Evolutionary conservation across 306 rosid species (phyloP).

Genomic region (Citrullus colocynthis): DNA sequence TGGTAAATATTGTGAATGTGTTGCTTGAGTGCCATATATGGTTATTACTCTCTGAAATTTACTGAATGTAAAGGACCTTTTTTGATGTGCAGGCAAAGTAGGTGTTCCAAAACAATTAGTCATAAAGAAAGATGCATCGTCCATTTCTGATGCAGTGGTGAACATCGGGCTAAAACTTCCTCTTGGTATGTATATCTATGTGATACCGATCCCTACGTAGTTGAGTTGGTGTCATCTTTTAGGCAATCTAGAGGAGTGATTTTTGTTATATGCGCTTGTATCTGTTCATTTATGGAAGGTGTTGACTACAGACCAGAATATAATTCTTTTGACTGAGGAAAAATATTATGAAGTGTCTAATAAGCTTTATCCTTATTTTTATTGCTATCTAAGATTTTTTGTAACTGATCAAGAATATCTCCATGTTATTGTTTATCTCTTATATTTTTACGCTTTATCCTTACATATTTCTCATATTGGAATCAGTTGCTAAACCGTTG

Average conservation of each 20-base stretch:
- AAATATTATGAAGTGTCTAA: neutral
- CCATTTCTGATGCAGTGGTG: conserved; percentile 57
- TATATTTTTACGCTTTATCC: neutral
- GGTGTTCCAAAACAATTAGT: conserved; percentile 77
- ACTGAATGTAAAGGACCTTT: conserved; percentile 1
- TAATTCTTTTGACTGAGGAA: neutral
- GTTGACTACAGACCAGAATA: neutral
- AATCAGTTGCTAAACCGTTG: conserved; percentile 81
- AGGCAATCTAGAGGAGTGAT: neutral
- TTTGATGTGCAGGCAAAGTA: conserved; percentile 46
- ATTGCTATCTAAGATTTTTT: neutral
- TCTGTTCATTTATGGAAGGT: neutral
- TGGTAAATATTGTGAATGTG: conserved; percentile 32
- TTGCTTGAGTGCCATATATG: neutral
- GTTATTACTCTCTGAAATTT: neutral
- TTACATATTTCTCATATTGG: neutral
- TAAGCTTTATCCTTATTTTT: neutral
- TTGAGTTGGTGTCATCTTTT: neutral
- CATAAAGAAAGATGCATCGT: conserved; percentile 70
- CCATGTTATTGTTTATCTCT: too few relatives aligned
- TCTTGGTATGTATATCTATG: conserved; percentile 44
- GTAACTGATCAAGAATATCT: neutral
- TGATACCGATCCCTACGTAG: neutral
- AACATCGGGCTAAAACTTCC: conserved; percentile 63
- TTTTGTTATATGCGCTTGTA: neutral